These are phyloP conservation scores for Bonnemaisonia californica DNA, from an alignment of 31 red algal genomes.

Conservation along the genomic window DNA sequence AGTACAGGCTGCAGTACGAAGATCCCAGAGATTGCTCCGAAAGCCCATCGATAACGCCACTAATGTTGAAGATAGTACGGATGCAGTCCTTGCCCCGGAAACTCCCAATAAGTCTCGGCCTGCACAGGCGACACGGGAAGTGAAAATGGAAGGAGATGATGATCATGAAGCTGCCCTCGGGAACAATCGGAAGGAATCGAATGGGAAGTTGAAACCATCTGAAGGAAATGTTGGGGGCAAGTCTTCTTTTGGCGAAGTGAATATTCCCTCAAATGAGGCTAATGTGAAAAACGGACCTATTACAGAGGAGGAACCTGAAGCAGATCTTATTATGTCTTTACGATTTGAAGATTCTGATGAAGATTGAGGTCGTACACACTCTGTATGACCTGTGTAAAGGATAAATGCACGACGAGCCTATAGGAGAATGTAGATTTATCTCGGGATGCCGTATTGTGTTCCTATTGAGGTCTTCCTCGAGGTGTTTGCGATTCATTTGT, in stretches of 20 bases:
- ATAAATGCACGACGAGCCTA: not conserved
- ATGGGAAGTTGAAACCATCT: not conserved
- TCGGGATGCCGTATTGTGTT: too few relatives aligned
- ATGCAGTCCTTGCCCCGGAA: too few relatives aligned
- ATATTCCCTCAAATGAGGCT: not conserved
- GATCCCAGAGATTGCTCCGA: too few relatives aligned
- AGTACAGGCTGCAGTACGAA: too few relatives aligned
- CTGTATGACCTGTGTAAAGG: not conserved
- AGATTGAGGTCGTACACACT: not conserved
- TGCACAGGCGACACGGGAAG: not conserved
- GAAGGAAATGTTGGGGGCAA: not conserved
- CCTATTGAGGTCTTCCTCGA: not conserved
- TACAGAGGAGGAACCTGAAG: conserved; percentile 7
- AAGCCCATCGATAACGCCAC: too few relatives aligned
- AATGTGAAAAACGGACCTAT: not conserved
- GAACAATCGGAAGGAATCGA: not conserved
- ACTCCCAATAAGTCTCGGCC: not conserved
- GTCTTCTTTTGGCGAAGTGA: not conserved
- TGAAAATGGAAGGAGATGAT: not conserved
- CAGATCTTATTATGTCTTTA: conserved; percentile 10
- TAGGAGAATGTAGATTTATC: too few relatives aligned
- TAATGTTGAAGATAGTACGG: too few relatives aligned
- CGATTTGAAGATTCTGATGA: conserved; percentile 26
- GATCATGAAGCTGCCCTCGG: not conserved
- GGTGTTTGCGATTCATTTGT: not conserved